Base-by-base conservation (phyloP, 148 eudicot species). In the Chenopodium formosanum region DNA sequence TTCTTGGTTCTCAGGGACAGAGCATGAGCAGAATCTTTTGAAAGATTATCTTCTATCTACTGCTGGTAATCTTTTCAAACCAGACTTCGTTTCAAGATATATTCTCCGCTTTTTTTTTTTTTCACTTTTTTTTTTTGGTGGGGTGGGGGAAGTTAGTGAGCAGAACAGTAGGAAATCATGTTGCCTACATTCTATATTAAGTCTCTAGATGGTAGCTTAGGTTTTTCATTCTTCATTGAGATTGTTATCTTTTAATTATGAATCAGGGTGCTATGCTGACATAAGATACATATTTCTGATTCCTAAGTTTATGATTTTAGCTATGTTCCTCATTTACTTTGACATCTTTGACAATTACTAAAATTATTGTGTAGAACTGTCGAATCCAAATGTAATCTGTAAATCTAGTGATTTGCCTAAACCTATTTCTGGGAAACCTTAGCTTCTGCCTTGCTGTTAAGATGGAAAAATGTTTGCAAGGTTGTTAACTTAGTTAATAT, bases 1-100 rank as follows among this genome's bases (percentile, higher is more conserved):
- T 37, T 94, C 92, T 16, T 96, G 99, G 99, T 94, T 94, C 85
- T 84, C 92, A 27, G 98, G 99, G 87, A 94, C 94, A 60, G 80
- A 56, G 37, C 52, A 70, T 62, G 99, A 96, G 83, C 89, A 82
- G 86, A 82, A 83, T 88, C 80, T 88, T 74, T 85, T 96, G 88
- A 90, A 90, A 86, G 90, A 91, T 73, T 82, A 90, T 92, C 86
- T 94, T 81, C 90, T 88, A 66, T 90, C 92, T 83, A 70, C 80
- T 73, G 74, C 87, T 86, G 99, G 99, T 94, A 96, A 85, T 71
- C 34, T 58, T 65, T 76, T 68, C 78, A 66, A 68, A 76, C 78
- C 40, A 74, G n/a, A 3, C 48, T 4, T 40, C 44, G 6, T 40
- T 40, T 5, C 44, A 7, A 6, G 44, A 40, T 40, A 40, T 40